phyloP scores from a whole-genome alignment of 192 early-diverging fungal species.

The Linnemannia schmuckeri region DNA sequence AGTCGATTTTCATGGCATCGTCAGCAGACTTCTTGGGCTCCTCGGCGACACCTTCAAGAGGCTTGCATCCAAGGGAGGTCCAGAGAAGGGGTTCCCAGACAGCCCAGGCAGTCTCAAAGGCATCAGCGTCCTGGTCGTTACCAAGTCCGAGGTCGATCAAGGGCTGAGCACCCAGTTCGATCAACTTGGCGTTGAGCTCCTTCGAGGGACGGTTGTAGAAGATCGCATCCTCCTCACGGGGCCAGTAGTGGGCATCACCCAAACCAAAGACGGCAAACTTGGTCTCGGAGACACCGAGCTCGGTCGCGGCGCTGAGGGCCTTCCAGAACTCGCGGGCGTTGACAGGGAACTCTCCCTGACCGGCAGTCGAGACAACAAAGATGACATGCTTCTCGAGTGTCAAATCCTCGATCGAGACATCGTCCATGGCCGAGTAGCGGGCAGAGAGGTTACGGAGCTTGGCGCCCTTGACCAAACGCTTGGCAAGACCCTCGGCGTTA shows the following conservation, averaged over 20 bases:
- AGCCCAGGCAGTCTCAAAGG: conserved; percentile 85
- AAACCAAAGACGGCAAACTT: conserved; percentile 89
- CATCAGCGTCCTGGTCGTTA: conserved; percentile 96
- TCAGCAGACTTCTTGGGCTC: conserved; percentile 81
- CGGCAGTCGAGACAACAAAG: conserved; percentile 87
- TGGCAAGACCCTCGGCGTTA: conserved; percentile 87
- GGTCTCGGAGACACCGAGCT: conserved; percentile 74
- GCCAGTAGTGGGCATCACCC: conserved; percentile 98
- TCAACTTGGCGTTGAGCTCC: conserved; percentile 86
- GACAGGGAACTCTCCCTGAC: conserved; percentile 96
- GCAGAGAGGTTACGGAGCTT: conserved; percentile 88
- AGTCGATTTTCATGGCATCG: conserved; percentile 92
- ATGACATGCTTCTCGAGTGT: conserved; percentile 83
- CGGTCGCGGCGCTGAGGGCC: conserved; percentile 72
- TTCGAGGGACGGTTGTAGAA: conserved; percentile 95
- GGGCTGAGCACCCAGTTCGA: conserved; percentile 78
- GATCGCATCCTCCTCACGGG: conserved; percentile 87
- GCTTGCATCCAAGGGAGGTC: conserved; percentile 84
- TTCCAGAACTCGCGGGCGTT: conserved; percentile 93
- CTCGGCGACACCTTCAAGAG: conserved; percentile 72
- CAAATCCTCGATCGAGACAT: conserved; percentile 84
- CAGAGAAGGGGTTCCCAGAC: conserved; percentile 87
- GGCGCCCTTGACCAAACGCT: conserved; percentile 85
- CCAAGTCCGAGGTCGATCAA: conserved; percentile 81
- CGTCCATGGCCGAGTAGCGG: conserved; percentile 85